phyloP scores from a whole-genome alignment of 2,329 filamentous ascomycete genomes.

The Didymosphaeria variabile region DNA sequence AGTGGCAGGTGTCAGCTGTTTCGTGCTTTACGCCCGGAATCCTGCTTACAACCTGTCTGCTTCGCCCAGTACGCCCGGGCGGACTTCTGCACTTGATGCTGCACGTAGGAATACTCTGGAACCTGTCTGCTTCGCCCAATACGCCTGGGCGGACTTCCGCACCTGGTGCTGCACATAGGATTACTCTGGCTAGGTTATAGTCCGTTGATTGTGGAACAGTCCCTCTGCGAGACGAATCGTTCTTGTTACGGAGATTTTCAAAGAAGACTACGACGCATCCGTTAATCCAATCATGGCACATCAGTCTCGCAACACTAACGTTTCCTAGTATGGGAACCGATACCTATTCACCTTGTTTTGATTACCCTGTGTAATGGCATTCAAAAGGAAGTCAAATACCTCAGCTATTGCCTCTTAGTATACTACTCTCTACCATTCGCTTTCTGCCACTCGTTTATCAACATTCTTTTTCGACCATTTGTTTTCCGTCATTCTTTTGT shows the following conservation, averaged over 20 bases:
- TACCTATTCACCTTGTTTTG: too few relatives aligned
- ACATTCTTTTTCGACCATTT: too few relatives aligned
- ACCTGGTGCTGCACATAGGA: not conserved
- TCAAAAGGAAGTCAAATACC: too few relatives aligned
- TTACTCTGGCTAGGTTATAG: slow-evolving; percentile 5
- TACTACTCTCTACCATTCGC: slow-evolving; percentile 2
- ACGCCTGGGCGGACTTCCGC: too few relatives aligned
- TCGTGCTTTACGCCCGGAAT: slow-evolving; percentile 2
- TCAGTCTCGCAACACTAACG: not conserved
- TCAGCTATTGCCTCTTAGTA: slow-evolving; percentile 2
- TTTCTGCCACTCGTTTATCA: too few relatives aligned
- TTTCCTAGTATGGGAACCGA: slow-evolving; percentile 1
- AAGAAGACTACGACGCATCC: not conserved
- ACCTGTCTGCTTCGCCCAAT: too few relatives aligned
- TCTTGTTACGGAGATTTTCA: slow-evolving; percentile 12
- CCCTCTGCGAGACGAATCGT: slow-evolving; percentile 1
- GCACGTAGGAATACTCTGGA: too few relatives aligned
- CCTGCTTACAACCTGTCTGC: not conserved
- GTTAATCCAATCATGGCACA: slow-evolving; percentile 2
- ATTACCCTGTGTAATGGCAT: too few relatives aligned
- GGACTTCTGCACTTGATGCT: not conserved
- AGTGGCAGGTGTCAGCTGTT: slow-evolving; percentile 8
- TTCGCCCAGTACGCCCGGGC: not conserved
- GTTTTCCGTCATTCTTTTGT: too few relatives aligned
- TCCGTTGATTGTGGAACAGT: slow-evolving; percentile 8